Base-by-base conservation (phyloP, 2,329 filamentous ascomycete species). In the Fonsecaea nubica region DNA sequence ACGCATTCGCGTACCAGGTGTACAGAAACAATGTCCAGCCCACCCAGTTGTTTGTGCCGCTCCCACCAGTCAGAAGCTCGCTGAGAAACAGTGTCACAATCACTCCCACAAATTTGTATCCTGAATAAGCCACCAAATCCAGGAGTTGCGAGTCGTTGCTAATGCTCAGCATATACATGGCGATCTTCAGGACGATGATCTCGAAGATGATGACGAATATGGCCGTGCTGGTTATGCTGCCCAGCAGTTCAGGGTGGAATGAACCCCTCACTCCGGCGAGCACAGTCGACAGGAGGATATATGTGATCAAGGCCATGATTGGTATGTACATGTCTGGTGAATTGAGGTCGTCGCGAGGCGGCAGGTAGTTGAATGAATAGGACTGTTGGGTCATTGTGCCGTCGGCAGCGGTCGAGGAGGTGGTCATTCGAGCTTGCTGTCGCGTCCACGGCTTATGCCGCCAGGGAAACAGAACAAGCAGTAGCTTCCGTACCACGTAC, bases 281-380 rank as follows among this genome's bases (percentile, higher is more conserved):
- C 50, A 98, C 85, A 0, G 94, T 95, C 4, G 92, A 96, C 10
- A 99, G 86, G 38, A 99, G 89, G 71, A 99, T 96, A 79, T 99
- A 99, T 30, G 95, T 99, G 55, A 98, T 93, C 61, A 99, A 84
- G 1, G 95, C 94, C 95, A 99, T 99, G 75, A 96, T 90, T 66
- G 93, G 93, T 74, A 99, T 99, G 82, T 99, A 99, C 93, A 99
- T 98, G 80, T 99, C 95, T 15, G 96, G 95, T 71, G 92, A 96
- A 81, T 99, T 99, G 79, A 98, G 85, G 76, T 99, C 95, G 78
- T 99, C 94, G 71, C 95, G 87, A 1, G 95, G 95, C 4, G 95
- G 92, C 7, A 97, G 86, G 80, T 95, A 99, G 76, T 80, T 81
- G 64, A 80, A 82, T 35, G 78, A 80, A 70, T 83, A 82, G 72